phyloP scores from a whole-genome alignment of 1,139 yeast species.

The Komagataea norvegica region DNA sequence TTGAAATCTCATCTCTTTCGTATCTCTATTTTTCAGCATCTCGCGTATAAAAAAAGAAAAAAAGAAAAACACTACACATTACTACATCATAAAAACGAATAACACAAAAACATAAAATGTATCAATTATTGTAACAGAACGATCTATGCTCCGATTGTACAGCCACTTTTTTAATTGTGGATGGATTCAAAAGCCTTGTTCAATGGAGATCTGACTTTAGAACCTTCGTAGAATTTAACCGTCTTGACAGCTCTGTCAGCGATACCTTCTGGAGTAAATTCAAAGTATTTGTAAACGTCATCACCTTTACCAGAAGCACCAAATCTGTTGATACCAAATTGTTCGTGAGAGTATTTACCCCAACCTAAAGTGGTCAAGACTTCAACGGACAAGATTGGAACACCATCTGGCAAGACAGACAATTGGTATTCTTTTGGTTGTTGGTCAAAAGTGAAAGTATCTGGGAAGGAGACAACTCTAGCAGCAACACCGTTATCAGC shows the following conservation, averaged over 20 bases:
- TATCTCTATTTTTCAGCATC: too few species aligned
- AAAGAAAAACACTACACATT: too few species aligned
- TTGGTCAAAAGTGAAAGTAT: conserved; percentile 82
- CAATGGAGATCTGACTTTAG: conserved; percentile 68
- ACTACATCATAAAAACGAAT: too few species aligned
- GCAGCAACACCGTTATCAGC: conserved; percentile 66
- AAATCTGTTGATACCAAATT: conserved; percentile 91
- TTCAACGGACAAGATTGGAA: conserved; percentile 92
- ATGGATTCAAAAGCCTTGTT: conserved; percentile 56
- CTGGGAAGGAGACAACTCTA: conserved; percentile 88
- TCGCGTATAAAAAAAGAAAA: too few species aligned
- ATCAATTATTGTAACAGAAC: too few species aligned
- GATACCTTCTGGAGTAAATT: conserved; percentile 90
- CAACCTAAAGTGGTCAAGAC: conserved; percentile 91
- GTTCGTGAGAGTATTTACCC: conserved; percentile 95
- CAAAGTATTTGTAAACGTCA: conserved; percentile 80
- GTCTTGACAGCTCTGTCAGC: conserved; percentile 82
- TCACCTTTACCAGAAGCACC: conserved; percentile 96
- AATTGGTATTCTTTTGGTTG: conserved; percentile 78
- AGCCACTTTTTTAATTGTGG: conserved; percentile 10
- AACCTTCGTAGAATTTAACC: conserved; percentile 79
- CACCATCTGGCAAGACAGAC: conserved; percentile 89
- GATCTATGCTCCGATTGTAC: neutral
- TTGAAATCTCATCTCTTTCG: conserved; percentile 7
- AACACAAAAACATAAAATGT: too few species aligned